Conservation (phyloP, 371 early-diverging fungal genomes). For the Apophysomyces trapeziformis region DNA sequence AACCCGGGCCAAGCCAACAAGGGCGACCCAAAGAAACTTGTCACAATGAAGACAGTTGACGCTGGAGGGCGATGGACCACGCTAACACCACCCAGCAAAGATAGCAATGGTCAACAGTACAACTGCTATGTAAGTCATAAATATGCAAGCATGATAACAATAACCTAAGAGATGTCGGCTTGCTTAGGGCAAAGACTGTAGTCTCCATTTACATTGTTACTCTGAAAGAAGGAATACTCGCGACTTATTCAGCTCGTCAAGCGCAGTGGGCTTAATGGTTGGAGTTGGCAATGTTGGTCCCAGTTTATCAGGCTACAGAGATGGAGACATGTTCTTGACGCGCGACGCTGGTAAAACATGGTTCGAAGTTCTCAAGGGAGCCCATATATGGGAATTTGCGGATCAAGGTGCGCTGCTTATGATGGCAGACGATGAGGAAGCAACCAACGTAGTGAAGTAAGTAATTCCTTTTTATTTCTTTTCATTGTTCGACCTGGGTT, state of each 20-base stretch:
- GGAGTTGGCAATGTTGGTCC: slow-evolving; percentile 93
- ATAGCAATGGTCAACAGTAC: slow-evolving; percentile 50
- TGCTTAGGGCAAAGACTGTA: slow-evolving; percentile 46
- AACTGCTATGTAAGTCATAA: slow-evolving; percentile 27
- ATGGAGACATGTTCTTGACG: slow-evolving; percentile 85
- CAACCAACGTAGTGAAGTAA: slow-evolving; percentile 74
- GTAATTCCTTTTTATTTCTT: slow-evolving; percentile 4
- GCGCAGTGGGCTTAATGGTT: slow-evolving; percentile 88
- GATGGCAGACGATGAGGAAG: slow-evolving; percentile 74
- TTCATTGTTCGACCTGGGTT: too few relatives aligned
- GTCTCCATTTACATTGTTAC: slow-evolving; percentile 81
- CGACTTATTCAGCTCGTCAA: slow-evolving; percentile 76
- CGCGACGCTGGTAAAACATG: slow-evolving; percentile 84
- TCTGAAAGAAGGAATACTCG: slow-evolving; percentile 78
- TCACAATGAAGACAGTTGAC: slow-evolving; percentile 80
- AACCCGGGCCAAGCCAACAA: slow-evolving; percentile 67
- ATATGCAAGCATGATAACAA: neutral
- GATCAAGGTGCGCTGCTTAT: slow-evolving; percentile 83
- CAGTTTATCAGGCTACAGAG: slow-evolving; percentile 62
- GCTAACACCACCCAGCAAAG: slow-evolving; percentile 59
- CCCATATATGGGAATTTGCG: slow-evolving; percentile 86
- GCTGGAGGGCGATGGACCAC: slow-evolving; percentile 80
- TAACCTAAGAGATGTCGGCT: neutral
- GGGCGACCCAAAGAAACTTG: slow-evolving; percentile 56
- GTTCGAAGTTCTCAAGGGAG: slow-evolving; percentile 71